Percentiles rank a stretch among this genome's conserved stretches.
phyloP scores from a whole-genome alignment of 2,329 filamentous ascomycete genomes.

The Calonectria leucothoes region DNA sequence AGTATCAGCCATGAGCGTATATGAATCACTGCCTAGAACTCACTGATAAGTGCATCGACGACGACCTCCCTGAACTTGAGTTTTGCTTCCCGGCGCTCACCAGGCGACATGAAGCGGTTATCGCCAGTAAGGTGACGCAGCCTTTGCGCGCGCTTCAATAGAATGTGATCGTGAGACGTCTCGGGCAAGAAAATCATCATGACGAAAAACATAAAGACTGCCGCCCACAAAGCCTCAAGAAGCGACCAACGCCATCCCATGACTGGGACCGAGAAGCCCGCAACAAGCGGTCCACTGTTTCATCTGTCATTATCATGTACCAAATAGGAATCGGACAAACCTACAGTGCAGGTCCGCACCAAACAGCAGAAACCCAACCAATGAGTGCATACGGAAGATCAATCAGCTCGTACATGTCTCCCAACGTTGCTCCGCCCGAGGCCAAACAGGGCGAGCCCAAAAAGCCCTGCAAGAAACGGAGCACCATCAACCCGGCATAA shows the following conservation, averaged over 20 bases:
- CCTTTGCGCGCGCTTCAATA: background rate
- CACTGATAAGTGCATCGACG: background rate
- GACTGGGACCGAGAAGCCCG: slow-evolving; percentile 66
- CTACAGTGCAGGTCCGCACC: slow-evolving; percentile 36
- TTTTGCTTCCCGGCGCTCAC: background rate
- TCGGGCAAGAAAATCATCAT: too few relatives aligned
- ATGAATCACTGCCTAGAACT: too few relatives aligned
- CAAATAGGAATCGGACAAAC: slow-evolving; percentile 66
- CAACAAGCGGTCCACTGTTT: too few relatives aligned
- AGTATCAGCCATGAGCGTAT: background rate
- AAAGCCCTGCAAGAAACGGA: slow-evolving; percentile 70
- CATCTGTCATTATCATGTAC: too few relatives aligned
- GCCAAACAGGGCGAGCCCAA: slow-evolving; percentile 60
- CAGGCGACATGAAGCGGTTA: background rate
- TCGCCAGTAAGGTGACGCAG: background rate
- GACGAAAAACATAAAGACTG: background rate
- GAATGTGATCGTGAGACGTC: background rate
- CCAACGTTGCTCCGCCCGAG: slow-evolving; percentile 63
- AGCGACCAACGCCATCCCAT: slow-evolving; percentile 72
- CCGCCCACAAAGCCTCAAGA: slow-evolving; percentile 63
- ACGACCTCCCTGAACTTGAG: background rate
- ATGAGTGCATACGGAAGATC: too few relatives aligned
- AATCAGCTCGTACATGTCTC: slow-evolving; percentile 60
- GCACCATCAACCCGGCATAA: slow-evolving; percentile 72
- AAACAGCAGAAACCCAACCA: too few relatives aligned